Base-by-base conservation (phyloP, 1,284 basidiomycete genomes). In the Agaricales sp. region DNA sequence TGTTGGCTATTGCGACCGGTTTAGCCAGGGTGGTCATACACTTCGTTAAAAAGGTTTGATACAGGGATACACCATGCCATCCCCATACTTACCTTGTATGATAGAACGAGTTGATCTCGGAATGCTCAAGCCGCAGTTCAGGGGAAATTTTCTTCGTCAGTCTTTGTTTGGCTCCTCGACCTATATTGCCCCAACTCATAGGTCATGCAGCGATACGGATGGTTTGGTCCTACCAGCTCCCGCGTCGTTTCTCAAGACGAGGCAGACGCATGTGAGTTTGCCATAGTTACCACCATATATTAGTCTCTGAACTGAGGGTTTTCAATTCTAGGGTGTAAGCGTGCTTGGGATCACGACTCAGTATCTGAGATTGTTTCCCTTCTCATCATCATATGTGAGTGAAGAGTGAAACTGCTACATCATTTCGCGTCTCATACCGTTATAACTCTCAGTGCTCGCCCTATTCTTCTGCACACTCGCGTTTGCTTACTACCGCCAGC, bases 401-500 rank as follows among this genome's bases (percentile, higher is more conserved):
- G 2, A 8, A 2, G 20, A 43, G 26, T 12, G 30, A 43, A 41
- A n/a, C 47, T 50, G 19, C 46, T 46, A 41, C 22, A 19, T 14
- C 20, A 43, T 37, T 1, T 45, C 23, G 26, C 23, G 39, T 22
- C 43, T 26, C 44, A 43, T 1, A 51, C 48, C 16, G 35, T 50
- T 14, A 26, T 54, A 55, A 58, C 39, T 48, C 22, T 51, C 39
- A 80, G 77, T 75, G 46, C 57, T 80, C 37, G 68, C 79, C 49
- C 53, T 69, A 18, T 59, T 87, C 48, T 86, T 87, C 68, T 70
- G 75, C 30, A 56, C 74, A 46, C 62, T 85, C 54, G 74, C 78
- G 1, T 81, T 82, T 58, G 69, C 71, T 6, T 91, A 80, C 67
- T 81, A 83, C 60, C 77, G 79, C 20, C 87, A 91, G 65, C 59